Evolutionary conservation across 2,329 filamentous ascomycete species (phyloP), one percentile per base, ranked within the genome.

Genomic region (Trichophyton equinum): DNA sequence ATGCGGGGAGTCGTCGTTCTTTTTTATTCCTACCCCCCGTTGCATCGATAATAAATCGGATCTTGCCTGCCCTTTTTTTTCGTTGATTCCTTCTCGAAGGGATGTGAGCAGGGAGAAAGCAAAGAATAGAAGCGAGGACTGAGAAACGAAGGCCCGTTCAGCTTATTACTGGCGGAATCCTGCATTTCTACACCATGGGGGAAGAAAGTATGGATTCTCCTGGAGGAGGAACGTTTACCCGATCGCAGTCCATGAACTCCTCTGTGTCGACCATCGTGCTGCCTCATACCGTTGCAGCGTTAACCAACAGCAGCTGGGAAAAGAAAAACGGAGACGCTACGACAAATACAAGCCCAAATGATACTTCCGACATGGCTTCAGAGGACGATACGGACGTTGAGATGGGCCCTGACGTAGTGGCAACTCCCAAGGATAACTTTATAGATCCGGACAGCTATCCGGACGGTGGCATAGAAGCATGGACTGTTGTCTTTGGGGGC

Each of bases 401-500:
- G 40, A 15, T 53, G 27, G 25, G 47, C 47, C 15, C 33, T 33
- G 25, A 38, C 18, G 27, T 42, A n/a, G 25, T 27, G 9, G 13
- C 22, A 15, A 58, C 38, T 44, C 62, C 62, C 3, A 15, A 22
- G 33, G 58, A 64, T 36, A 42, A 36, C 7, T 44, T 46, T 53
- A 61, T 61, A 20, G 62, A 62, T 49, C 61, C 61, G 22, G 58
- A 18, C 57, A 57, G 42, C 7, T 67, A 63, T 20, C 66, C 70
- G 22, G 71, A 73, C 60, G 70, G 70, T 49, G 71, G 71, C 2
- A 13, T 65, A 4, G 57, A 66, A n/a, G 71, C 71, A 49, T 73
- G 71, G 71, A 60, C 68, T 42, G 78, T 79, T 1, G 82, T 86
- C 65, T 65, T 77, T 0, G 79, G 79, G 33, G 74, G 71, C 0